These are phyloP conservation scores for grape (Vitis vinifera) DNA, from an alignment of 164 flowering plant species.

Conservation along the genomic window DNA sequence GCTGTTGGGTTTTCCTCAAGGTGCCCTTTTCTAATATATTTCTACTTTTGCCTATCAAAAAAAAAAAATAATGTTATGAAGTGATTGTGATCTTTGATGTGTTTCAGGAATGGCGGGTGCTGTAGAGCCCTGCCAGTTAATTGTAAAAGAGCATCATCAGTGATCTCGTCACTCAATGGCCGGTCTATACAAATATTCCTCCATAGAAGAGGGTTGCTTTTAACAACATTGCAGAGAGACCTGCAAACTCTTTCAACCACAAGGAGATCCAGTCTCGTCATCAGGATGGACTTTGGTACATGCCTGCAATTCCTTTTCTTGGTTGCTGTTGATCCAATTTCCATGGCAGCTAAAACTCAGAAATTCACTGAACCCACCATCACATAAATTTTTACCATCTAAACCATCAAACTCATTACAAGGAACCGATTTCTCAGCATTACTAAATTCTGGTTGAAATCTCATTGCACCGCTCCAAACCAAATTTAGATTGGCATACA, in stretches of 20 bases:
- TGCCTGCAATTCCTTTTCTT: not conserved
- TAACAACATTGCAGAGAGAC: slow-evolving; percentile 41
- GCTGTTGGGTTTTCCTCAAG: too few relatives aligned
- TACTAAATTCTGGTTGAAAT: slow-evolving; percentile 4
- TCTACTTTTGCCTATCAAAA: too few relatives aligned
- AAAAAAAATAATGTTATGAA: too few relatives aligned
- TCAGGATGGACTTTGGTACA: slow-evolving; percentile 6
- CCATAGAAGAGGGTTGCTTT: slow-evolving; percentile 63
- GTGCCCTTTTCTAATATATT: too few relatives aligned
- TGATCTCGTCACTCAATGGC: slow-evolving; percentile 55
- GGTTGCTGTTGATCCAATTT: slow-evolving; percentile 9
- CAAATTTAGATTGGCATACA: slow-evolving; percentile 19
- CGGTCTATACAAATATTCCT: slow-evolving; percentile 54
- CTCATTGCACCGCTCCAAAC: slow-evolving; percentile 15
- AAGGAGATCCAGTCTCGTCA: slow-evolving; percentile 56
- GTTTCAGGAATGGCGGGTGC: too few relatives aligned
- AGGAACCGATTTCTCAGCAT: not conserved
- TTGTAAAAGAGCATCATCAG: slow-evolving; percentile 61
- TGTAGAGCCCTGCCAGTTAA: slow-evolving; percentile 52
- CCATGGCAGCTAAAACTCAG: slow-evolving; percentile 13
- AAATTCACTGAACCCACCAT: slow-evolving; percentile 12
- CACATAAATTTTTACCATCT: slow-evolving; percentile 3
- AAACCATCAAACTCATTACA: not conserved
- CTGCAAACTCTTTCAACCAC: slow-evolving; percentile 65
- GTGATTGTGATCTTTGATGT: too few relatives aligned